Percentiles rank a stretch among this genome's conserved stretches.
phyloP scores from a whole-genome alignment of 129 eudicot genomes.

The Flaveria trinervia region DNA sequence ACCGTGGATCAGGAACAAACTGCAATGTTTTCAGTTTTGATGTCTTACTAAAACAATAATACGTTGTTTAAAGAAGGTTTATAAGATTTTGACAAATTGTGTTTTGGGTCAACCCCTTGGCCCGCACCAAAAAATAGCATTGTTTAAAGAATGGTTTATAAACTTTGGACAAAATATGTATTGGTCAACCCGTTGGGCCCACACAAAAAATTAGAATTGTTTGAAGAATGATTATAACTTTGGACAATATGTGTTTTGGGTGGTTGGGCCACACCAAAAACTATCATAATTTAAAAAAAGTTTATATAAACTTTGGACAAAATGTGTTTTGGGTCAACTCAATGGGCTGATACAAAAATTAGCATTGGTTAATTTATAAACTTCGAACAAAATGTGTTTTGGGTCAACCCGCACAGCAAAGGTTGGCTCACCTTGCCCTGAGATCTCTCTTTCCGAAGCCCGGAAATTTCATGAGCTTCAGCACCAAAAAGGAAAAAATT shows the following conservation, averaged over 20 bases:
- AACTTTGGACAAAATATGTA: not conserved
- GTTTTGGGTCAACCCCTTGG: not conserved
- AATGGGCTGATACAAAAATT: too few relatives aligned
- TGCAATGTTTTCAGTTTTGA: constrained; percentile 18
- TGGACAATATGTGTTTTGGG: too few relatives aligned
- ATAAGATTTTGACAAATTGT: not conserved
- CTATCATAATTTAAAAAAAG: not conserved
- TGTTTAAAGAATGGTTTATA: not conserved
- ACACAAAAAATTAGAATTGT: not conserved
- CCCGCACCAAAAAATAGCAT: not conserved
- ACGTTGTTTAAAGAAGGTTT: not conserved
- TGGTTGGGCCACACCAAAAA: too few relatives aligned
- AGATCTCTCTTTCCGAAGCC: constrained; percentile 59
- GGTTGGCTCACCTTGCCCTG: constrained; percentile 51
- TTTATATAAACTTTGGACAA: not conserved
- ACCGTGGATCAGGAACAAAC: constrained; percentile 72
- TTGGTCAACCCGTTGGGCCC: not conserved
- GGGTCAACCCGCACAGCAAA: not conserved
- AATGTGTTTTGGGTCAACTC: too few relatives aligned
- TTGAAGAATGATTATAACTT: too few relatives aligned
- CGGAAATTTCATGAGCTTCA: constrained; percentile 60
- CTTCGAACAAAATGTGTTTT: not conserved
- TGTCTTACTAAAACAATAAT: not conserved
- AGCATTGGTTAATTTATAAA: not conserved
- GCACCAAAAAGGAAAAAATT: constrained; percentile 76